Percentiles rank a stretch among this genome's conserved stretches.
Conservation (phyloP, 352 stramenopile genomes). For the Globisporangium nagaii region DNA sequence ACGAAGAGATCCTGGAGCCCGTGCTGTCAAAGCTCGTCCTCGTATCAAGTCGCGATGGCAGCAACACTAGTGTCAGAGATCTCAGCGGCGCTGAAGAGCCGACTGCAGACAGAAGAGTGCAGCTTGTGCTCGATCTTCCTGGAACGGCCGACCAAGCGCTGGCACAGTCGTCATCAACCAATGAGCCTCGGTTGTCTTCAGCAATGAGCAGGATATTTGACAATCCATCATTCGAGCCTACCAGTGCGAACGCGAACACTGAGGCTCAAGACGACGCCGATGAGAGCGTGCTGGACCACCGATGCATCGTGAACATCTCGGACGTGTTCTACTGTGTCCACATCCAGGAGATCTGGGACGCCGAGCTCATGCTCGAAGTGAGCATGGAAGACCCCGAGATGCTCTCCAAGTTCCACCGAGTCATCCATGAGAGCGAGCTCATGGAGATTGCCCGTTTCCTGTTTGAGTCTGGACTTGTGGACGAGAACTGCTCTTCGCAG, state of each 20-base stretch:
- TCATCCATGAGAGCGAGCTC: conserved; percentile 31
- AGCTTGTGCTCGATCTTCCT: conserved; percentile 34
- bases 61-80: background rate
- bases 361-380: conserved; percentile 50
- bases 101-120: background rate
- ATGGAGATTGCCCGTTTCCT: conserved; percentile 25
- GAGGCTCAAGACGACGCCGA: conserved; percentile 3
- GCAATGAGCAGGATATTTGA: too few species aligned
- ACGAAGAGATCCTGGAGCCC: conserved; percentile 43
- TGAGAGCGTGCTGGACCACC: conserved; percentile 40
- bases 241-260: too few species aligned
- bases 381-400: conserved; percentile 51
- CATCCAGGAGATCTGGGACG: conserved; percentile 59
- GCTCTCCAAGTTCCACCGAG: conserved; percentile 20
- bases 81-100: background rate
- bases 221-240: too few species aligned
- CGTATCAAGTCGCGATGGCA: background rate
- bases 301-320: conserved; percentile 40
- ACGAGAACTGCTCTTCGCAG: conserved; percentile 10
- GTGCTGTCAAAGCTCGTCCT: conserved; percentile 30
- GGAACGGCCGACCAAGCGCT: background rate
- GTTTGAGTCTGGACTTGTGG: conserved; percentile 12
- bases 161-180: background rate
- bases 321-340: conserved; percentile 51
- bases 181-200: background rate